phyloP scores from a whole-genome alignment of 805 yeast genomes.

The Scheffersomyces amazonensis region DNA sequence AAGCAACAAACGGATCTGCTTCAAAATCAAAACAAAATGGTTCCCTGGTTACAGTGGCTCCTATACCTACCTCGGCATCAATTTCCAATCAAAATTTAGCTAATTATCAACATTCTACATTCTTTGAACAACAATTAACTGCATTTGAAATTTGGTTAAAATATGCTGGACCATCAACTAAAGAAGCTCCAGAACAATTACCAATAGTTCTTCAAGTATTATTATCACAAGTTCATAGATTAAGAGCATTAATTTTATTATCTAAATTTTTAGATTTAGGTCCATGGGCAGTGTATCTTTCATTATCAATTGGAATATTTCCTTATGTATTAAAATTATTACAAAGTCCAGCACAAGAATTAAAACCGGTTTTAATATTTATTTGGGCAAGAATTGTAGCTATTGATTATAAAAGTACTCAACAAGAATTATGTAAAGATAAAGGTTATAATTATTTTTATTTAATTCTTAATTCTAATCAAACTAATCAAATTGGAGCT shows the following conservation, averaged over 20 bases:
- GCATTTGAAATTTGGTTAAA: slow-evolving; percentile 97
- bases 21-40: slow-evolving; percentile 2
- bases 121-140: slow-evolving; percentile 92
- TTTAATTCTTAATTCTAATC: slow-evolving; percentile 58
- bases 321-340: slow-evolving; percentile 88
- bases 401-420: slow-evolving; percentile 85
- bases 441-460: slow-evolving; percentile 87
- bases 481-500: slow-evolving; percentile 26
- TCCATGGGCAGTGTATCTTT: slow-evolving; percentile 95
- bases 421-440: slow-evolving; percentile 88
- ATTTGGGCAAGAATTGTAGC: slow-evolving; percentile 99
- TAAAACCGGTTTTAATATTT: slow-evolving; percentile 89
- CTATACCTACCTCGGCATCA: slow-evolving; percentile 6
- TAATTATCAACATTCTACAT: slow-evolving; percentile 84
- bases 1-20: slow-evolving; percentile 3
- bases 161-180: slow-evolving; percentile 74
- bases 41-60: slow-evolving; percentile 1
- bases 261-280: slow-evolving; percentile 90
- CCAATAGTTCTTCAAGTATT: slow-evolving; percentile 93
- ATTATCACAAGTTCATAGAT: slow-evolving; percentile 88
- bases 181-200: slow-evolving; percentile 89
- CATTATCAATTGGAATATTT: slow-evolving; percentile 91
- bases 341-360: slow-evolving; percentile 93
- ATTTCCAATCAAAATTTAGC: slow-evolving; percentile 17
- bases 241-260: slow-evolving; percentile 79